Conservation (phyloP, 2,329 filamentous ascomycete species). For the Ophiostoma angusticollis region DNA sequence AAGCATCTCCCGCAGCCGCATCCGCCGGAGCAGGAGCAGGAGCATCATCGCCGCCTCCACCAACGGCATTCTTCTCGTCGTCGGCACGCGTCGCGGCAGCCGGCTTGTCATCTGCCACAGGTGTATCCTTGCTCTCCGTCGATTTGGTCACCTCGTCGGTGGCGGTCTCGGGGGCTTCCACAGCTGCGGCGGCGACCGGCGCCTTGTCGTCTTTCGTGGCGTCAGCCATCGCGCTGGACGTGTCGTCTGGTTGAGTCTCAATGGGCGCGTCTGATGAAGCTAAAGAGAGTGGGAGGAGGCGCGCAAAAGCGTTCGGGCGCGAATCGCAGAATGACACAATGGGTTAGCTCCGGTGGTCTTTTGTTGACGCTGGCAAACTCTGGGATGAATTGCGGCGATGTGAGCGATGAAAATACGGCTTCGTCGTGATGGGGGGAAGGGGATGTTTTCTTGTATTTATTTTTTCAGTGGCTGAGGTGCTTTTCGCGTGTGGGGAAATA, state of each 20-base stretch:
- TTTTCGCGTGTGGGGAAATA: conserved; percentile 14
- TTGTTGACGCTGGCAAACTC: not conserved
- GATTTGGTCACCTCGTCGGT: conserved; percentile 3
- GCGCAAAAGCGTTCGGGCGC: not conserved
- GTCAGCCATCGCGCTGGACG: conserved; percentile 10
- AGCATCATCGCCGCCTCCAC: conserved; percentile 12
- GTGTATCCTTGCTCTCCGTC: conserved; percentile 18
- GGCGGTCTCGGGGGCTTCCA: conserved; percentile 3
- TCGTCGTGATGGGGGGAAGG: not conserved
- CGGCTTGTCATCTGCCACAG: conserved; percentile 15
- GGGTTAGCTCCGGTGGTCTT: not conserved
- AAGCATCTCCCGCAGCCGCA: conserved; percentile 21
- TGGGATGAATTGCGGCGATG: not conserved
- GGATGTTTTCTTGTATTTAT: conserved; percentile 1
- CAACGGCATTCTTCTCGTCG: conserved; percentile 14
- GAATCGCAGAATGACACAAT: not conserved
- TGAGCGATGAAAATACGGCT: too few relatives aligned
- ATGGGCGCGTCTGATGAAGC: not conserved
- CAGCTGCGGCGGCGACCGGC: conserved; percentile 1
- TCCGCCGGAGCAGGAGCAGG: conserved; percentile 11
- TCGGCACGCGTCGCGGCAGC: not conserved
- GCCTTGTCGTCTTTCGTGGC: conserved; percentile 9
- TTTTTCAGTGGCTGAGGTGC: conserved; percentile 6
- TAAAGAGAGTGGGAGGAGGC: not conserved
- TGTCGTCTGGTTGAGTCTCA: not conserved